These are phyloP conservation scores for Fragilaria radians DNA, from an alignment of 108 stramenopile species.

Conservation along the genomic window DNA sequence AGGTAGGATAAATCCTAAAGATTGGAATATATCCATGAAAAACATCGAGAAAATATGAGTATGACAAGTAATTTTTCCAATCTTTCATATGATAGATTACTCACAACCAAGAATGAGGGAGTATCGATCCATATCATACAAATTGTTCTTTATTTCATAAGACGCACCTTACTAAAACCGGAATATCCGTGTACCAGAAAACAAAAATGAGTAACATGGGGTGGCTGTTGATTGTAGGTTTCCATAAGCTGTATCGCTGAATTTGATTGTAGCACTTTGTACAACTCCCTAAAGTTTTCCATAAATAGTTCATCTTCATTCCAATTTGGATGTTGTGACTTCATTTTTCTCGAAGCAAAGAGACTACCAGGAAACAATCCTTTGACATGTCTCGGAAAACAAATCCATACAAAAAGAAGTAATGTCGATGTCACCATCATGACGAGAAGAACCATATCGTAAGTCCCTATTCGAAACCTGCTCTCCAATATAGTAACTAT, in stretches of 20 bases:
- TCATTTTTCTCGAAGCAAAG: no score
- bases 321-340: background rate
- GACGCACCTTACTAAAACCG: conserved; percentile 16
- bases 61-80: no score
- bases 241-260: background rate
- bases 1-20: conserved; percentile 37
- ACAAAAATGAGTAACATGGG: conserved; percentile 32
- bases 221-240: background rate
- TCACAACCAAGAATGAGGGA: no score
- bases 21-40: background rate
- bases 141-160: background rate
- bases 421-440: no score
- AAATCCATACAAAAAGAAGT: no score
- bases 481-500: no score
- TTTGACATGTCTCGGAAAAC: no score
- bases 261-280: background rate
- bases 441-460: no score
- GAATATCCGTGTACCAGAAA: conserved; percentile 54
- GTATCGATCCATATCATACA: background rate
- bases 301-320: background rate
- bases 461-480: no score
- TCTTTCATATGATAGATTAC: no score
- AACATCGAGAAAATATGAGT: background rate
- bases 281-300: background rate
- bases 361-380: no score